Conservation (phyloP, 2,329 filamentous ascomycete species). For the Trichoderma sp. region DNA sequence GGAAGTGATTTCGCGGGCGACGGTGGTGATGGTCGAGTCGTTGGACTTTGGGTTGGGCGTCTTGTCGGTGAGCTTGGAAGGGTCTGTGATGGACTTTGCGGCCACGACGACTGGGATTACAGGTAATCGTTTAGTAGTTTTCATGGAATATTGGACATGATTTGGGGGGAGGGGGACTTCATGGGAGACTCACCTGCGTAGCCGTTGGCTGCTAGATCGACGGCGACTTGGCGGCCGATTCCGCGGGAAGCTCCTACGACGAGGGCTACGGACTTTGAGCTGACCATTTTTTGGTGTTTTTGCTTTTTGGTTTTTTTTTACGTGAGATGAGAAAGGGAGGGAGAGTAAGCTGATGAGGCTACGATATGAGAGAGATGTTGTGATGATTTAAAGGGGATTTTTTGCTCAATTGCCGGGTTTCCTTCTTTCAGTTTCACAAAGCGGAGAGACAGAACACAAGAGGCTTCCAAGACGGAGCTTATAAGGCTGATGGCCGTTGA, state of each 20-base stretch:
- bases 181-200: slow-evolving; percentile 57
- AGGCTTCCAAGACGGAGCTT: neutral
- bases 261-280: slow-evolving; percentile 57
- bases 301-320: neutral
- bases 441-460: neutral
- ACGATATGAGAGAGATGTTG: neutral
- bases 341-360: neutral
- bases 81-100: slow-evolving; percentile 70
- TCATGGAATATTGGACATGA: neutral
- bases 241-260: slow-evolving; percentile 75
- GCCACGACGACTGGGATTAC: slow-evolving; percentile 64
- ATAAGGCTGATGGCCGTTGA: neutral
- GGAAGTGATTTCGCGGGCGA: slow-evolving; percentile 67
- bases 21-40: slow-evolving; percentile 75
- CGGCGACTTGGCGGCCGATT: slow-evolving; percentile 75
- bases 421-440: neutral
- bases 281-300: slow-evolving; percentile 22
- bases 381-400: neutral
- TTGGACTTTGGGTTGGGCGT: slow-evolving; percentile 75
- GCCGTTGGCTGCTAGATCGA: slow-evolving; percentile 68
- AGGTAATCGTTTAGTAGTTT: neutral
- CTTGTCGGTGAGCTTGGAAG: slow-evolving; percentile 47
- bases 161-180: neutral
- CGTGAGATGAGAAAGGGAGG: neutral
- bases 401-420: neutral